A percentile compares a stretch with the other conserved stretches of the same genome.
Conservation (phyloP, 1,284 basidiomycete species). For the Heliocybe sulcata region DNA sequence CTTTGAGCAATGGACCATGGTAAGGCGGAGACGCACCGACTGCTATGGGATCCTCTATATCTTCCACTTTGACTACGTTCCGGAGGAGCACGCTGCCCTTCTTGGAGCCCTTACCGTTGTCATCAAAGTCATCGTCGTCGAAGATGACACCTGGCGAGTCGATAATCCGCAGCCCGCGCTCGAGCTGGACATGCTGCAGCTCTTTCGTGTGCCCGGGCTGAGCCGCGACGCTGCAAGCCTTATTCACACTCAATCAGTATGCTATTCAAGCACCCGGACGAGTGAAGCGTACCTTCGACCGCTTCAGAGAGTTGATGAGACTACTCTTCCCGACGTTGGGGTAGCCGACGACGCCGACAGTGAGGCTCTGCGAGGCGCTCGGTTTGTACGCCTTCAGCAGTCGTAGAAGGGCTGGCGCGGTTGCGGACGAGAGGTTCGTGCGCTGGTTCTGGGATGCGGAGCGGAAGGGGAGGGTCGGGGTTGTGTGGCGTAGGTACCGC, state of each 20-base stretch:
- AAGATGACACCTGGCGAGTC: constrained; percentile 97
- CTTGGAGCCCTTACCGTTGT: constrained; percentile 42
- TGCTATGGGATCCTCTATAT: constrained; percentile 85
- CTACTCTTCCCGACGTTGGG: constrained; percentile 98
- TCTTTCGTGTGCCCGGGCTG: constrained; percentile 95
- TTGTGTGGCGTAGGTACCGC: constrained; percentile 82
- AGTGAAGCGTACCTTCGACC: constrained; percentile 62
- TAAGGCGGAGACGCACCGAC: too few relatives aligned
- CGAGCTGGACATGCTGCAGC: constrained; percentile 89
- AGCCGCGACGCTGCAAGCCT: constrained; percentile 89
- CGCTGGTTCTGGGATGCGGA: constrained; percentile 81
- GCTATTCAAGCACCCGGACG: not conserved
- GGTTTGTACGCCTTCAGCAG: constrained; percentile 91
- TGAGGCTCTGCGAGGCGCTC: constrained; percentile 63
- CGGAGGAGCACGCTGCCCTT: constrained; percentile 74
- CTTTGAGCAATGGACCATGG: too few relatives aligned
- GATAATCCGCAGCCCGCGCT: constrained; percentile 87
- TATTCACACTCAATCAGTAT: not conserved
- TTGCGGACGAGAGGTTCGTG: constrained; percentile 67
- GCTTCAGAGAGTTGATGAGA: constrained; percentile 91
- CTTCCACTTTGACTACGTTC: constrained; percentile 90
- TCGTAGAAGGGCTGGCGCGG: constrained; percentile 78
- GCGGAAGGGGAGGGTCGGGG: constrained; percentile 92
- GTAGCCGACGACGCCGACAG: constrained; percentile 93
- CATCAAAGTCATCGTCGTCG: constrained; percentile 63